Percentiles rank a stretch among this genome's conserved stretches.
Evolutionary conservation across 495 filamentous ascomycete species (phyloP).

Genomic region (Tuber melanosporum): DNA sequence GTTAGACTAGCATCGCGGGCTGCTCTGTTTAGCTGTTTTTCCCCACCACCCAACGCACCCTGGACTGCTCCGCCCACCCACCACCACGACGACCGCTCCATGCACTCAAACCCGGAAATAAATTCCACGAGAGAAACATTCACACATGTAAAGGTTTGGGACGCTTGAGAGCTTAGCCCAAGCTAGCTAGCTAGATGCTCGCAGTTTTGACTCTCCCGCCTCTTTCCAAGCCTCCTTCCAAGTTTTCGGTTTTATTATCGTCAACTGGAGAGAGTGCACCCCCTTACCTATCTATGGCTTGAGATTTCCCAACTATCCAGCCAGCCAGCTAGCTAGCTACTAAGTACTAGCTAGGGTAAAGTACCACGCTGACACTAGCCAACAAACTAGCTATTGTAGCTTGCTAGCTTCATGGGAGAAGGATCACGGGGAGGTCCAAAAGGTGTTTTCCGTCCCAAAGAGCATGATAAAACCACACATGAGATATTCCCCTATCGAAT

Average conservation of each 20-base stretch:
- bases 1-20: neutral
- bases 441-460: neutral
- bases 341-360: neutral
- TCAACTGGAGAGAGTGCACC: neutral
- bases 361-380: neutral
- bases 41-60: neutral
- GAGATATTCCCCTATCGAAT: neutral
- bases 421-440: neutral
- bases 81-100: neutral
- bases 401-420: neutral
- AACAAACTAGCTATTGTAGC: neutral
- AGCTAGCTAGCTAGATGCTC: neutral
- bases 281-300: neutral
- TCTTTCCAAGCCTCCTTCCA: neutral
- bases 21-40: neutral
- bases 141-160: neutral
- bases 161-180: neutral
- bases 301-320: neutral
- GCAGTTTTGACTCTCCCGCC: neutral
- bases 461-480: neutral
- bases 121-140: neutral
- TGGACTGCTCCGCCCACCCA: neutral
- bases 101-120: neutral
- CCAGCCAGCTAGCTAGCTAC: neutral
- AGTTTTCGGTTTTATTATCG: neutral